Percentiles rank a stretch among this genome's conserved stretches.
phyloP scores from a whole-genome alignment of 495 filamentous ascomycete genomes.

The Daldinia caldariorum region DNA sequence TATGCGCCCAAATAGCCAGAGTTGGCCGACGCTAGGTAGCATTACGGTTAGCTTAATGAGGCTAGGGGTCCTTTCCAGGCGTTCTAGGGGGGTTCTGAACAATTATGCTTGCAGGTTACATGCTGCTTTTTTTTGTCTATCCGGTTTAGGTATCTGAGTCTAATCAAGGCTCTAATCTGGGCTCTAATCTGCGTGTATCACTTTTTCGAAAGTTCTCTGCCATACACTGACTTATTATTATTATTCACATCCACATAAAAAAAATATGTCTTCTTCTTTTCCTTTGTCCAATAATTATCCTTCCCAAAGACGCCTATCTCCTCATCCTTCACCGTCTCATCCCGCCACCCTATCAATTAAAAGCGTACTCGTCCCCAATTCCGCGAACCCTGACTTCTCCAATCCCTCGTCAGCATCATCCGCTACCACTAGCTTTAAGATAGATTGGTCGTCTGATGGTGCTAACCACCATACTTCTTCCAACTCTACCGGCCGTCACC shows the following conservation, averaged over 20 bases:
- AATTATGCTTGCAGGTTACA: slow-evolving; percentile 18
- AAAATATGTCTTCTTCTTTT: slow-evolving; percentile 45
- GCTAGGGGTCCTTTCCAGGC: slow-evolving; percentile 14
- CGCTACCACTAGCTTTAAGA: slow-evolving; percentile 48
- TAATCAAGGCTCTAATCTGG: slow-evolving; percentile 5
- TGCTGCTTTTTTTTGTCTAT: slow-evolving; percentile 18
- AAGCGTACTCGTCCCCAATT: slow-evolving; percentile 35
- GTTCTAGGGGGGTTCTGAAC: neutral
- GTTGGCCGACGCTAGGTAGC: slow-evolving; percentile 11
- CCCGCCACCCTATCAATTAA: slow-evolving; percentile 39
- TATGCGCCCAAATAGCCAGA: slow-evolving; percentile 1
- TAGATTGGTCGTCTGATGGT: slow-evolving; percentile 47
- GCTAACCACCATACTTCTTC: slow-evolving; percentile 38
- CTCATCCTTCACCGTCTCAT: slow-evolving; percentile 28
- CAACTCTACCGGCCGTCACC: slow-evolving; percentile 40
- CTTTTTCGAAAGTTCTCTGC: slow-evolving; percentile 16
- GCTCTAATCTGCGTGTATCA: slow-evolving; percentile 16
- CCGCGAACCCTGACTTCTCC: slow-evolving; percentile 41
- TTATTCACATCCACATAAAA: slow-evolving; percentile 4
- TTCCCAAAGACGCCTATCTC: slow-evolving; percentile 25
- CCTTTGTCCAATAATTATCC: slow-evolving; percentile 42
- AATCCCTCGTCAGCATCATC: slow-evolving; percentile 47
- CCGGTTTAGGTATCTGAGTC: too few relatives aligned
- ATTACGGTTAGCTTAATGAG: slow-evolving; percentile 9
- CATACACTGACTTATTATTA: slow-evolving; percentile 6